These are phyloP conservation scores for Cnidoscolus chayamansa DNA, from an alignment of 441 rosid genomes.

Conservation along the genomic window DNA sequence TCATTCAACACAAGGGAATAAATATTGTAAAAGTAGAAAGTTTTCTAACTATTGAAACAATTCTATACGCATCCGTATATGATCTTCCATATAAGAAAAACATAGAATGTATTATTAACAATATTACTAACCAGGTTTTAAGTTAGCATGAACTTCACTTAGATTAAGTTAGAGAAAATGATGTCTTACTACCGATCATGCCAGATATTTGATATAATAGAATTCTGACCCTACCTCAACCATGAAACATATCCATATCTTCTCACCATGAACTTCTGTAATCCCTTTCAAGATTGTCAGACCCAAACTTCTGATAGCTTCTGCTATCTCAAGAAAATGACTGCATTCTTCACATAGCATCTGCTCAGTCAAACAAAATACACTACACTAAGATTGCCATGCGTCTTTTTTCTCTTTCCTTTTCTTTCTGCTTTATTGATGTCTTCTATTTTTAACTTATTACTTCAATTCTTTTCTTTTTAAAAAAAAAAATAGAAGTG, in stretches of 20 bases:
- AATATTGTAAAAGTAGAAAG: background rate
- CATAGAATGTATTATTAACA: background rate
- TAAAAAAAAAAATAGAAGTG: too few species aligned
- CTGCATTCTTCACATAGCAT: conserved; percentile 91
- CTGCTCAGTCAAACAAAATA: conserved; percentile 45
- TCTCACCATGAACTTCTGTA: conserved; percentile 76
- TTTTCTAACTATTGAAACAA: too few species aligned
- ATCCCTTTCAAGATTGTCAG: conserved; percentile 83
- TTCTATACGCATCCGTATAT: background rate
- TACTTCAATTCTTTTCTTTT: background rate
- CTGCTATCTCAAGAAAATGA: conserved; percentile 93
- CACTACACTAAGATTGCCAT: background rate
- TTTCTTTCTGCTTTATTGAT: background rate
- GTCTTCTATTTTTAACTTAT: background rate
- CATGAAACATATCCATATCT: conserved; percentile 81
- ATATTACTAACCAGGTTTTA: background rate
- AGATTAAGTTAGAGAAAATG: background rate
- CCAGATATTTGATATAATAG: conserved; percentile 15
- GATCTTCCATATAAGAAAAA: background rate
- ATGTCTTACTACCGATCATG: background rate
- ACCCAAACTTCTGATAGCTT: conserved; percentile 80
- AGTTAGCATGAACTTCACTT: background rate
- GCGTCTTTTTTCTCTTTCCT: background rate
- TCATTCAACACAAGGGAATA: background rate
- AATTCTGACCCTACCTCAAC: conserved; percentile 63